A percentile compares a stretch with the other conserved stretches of the same genome.
These are phyloP conservation scores for Ramaria sp. DNA, from an alignment of 768 basidiomycete species.

Conservation along the genomic window DNA sequence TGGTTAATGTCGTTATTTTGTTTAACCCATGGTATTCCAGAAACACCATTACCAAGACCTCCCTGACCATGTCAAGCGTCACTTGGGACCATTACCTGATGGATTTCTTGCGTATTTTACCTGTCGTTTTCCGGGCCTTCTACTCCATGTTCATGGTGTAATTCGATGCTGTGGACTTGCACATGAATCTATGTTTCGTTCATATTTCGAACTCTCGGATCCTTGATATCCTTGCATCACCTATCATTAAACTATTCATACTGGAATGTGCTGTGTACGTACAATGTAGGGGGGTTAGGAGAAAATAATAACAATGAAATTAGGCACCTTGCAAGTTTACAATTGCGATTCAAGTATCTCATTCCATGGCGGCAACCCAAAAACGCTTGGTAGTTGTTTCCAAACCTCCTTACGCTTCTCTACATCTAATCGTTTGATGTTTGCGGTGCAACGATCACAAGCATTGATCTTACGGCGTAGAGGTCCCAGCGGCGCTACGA, in stretches of 20 bases:
- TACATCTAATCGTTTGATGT: neutral
- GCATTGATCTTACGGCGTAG: neutral
- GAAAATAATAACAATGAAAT: too few relatives aligned
- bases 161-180: conserved; percentile 61
- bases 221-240: neutral
- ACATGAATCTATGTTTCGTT: conserved; percentile 81
- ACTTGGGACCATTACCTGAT: conserved; percentile 83
- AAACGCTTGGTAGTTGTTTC: neutral
- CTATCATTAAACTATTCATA: conserved; percentile 3
- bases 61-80: conserved; percentile 80
- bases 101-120: conserved; percentile 94
- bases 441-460: neutral
- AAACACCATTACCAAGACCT: conserved; percentile 98
- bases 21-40: conserved; percentile 26
- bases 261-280: neutral
- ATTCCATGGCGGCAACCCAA: neutral
- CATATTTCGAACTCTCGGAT: conserved; percentile 72
- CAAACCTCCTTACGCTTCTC: neutral
- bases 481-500: neutral
- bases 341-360: neutral
- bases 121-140: conserved; percentile 77
- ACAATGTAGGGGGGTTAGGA: neutral
- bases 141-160: conserved; percentile 87
- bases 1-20: conserved; percentile 11
- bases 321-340: neutral